Conservation (phyloP, 1,139 yeast species). For the Nematodospora anomalae region DNA sequence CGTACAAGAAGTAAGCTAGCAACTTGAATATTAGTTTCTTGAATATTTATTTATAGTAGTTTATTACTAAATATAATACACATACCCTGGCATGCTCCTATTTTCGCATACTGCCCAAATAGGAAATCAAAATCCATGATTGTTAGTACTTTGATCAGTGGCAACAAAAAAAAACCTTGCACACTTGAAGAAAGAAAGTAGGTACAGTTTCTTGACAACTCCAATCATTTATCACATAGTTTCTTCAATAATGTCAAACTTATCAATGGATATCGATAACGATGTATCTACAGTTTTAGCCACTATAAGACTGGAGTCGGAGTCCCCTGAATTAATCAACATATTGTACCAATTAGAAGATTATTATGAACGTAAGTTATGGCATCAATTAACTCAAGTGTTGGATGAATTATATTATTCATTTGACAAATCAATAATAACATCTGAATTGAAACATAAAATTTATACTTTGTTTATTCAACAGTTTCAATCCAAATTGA, state of each 20-base stretch:
- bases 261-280: constrained; percentile 42
- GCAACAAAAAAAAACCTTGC: constrained; percentile 16
- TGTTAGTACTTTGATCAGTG: constrained; percentile 15
- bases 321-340: constrained; percentile 56
- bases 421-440: constrained; percentile 42
- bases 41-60: too few species aligned
- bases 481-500: constrained; percentile 68
- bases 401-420: constrained; percentile 56
- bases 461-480: constrained; percentile 72
- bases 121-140: too few species aligned
- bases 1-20: constrained; percentile 11
- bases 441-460: constrained; percentile 56
- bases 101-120: constrained; percentile 7
- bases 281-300: constrained; percentile 65
- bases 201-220: not conserved
- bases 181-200: constrained; percentile 1
- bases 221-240: too few species aligned
- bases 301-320: constrained; percentile 67
- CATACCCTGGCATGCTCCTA: too few species aligned
- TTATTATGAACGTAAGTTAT: constrained; percentile 76
- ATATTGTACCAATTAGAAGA: constrained; percentile 80
- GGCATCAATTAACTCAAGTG: constrained; percentile 74
- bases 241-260: constrained; percentile 8
- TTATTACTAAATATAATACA: too few species aligned
- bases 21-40: too few species aligned